These are phyloP conservation scores for Phaffia tasmanica DNA, from an alignment of 768 basidiomycete species.

Conservation along the genomic window DNA sequence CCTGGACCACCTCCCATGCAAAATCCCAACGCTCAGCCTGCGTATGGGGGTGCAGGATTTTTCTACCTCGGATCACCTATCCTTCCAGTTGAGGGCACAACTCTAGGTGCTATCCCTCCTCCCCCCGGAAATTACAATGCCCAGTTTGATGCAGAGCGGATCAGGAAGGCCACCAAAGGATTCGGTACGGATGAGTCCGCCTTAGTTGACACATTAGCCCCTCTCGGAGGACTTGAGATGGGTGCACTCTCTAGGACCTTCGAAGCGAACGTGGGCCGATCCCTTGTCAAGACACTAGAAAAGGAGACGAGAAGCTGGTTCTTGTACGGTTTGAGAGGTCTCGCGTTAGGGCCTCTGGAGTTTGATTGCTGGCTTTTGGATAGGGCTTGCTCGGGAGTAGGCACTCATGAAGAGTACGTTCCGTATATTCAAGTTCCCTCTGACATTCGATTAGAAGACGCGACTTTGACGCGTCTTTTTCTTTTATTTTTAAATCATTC, in stretches of 20 bases:
- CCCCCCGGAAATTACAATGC: slow-evolving; percentile 34
- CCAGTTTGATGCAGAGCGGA: slow-evolving; percentile 35
- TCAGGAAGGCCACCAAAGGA: slow-evolving; percentile 40
- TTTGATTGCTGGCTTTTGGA: slow-evolving; percentile 20
- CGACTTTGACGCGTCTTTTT: too few species aligned
- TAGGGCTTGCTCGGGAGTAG: slow-evolving; percentile 1
- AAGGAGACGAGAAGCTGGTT: slow-evolving; percentile 38
- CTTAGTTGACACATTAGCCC: slow-evolving; percentile 34
- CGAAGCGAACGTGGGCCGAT: slow-evolving; percentile 34
- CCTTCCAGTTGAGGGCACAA: too few species aligned
- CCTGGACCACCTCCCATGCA: slow-evolving; percentile 3
- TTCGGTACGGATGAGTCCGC: slow-evolving; percentile 37
- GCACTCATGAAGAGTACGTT: slow-evolving; percentile 22
- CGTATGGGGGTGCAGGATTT: too few species aligned
- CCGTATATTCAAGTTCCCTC: background rate
- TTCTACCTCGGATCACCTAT: too few species aligned
- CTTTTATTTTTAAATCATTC: too few species aligned
- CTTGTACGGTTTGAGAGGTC: slow-evolving; percentile 7
- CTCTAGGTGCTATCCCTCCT: background rate
- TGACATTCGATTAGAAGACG: too few species aligned
- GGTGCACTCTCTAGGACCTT: slow-evolving; percentile 35
- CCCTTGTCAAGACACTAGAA: slow-evolving; percentile 35
- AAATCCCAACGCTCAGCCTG: slow-evolving; percentile 4
- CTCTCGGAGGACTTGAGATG: slow-evolving; percentile 37
- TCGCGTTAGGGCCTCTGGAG: slow-evolving; percentile 17